Conservation (phyloP, 139 green algal species). For the Desmodesmus armatus region DNA sequence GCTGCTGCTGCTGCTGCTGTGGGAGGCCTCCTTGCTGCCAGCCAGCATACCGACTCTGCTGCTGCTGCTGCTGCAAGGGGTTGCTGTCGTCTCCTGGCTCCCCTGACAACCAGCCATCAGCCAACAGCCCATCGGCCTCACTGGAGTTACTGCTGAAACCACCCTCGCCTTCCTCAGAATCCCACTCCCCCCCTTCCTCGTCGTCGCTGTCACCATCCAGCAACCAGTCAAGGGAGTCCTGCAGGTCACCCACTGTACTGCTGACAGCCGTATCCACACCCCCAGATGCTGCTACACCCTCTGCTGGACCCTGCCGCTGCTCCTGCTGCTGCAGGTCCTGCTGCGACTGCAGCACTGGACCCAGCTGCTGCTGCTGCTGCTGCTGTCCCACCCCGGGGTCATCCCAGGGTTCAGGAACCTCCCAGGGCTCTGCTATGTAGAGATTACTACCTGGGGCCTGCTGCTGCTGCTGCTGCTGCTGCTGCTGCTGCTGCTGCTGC, state of each 20-base stretch:
- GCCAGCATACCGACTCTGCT: too few species aligned
- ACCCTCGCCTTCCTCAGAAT: background rate
- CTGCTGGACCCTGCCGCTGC: background rate
- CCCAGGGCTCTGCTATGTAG: background rate
- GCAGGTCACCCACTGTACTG: background rate
- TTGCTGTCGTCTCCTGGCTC: background rate
- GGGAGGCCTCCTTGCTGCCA: background rate
- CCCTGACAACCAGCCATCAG: background rate
- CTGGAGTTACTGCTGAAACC: background rate
- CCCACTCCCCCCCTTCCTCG: background rate
- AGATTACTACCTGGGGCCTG: background rate
- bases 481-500: background rate
- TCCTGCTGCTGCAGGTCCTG: background rate
- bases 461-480: background rate
- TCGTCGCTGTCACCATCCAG: background rate
- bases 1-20: slow-evolving; percentile 10
- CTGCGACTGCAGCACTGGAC: background rate
- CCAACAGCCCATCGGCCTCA: background rate
- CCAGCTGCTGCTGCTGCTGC: slow-evolving; percentile 32
- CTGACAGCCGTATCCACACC: background rate
- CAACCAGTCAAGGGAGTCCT: background rate
- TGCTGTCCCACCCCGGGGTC: background rate
- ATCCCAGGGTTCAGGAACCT: background rate
- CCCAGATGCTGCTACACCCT: background rate
- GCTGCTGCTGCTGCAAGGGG: slow-evolving; percentile 4